phyloP scores from a whole-genome alignment of 139 green algal genomes.

The Chlorella sp. region DNA sequence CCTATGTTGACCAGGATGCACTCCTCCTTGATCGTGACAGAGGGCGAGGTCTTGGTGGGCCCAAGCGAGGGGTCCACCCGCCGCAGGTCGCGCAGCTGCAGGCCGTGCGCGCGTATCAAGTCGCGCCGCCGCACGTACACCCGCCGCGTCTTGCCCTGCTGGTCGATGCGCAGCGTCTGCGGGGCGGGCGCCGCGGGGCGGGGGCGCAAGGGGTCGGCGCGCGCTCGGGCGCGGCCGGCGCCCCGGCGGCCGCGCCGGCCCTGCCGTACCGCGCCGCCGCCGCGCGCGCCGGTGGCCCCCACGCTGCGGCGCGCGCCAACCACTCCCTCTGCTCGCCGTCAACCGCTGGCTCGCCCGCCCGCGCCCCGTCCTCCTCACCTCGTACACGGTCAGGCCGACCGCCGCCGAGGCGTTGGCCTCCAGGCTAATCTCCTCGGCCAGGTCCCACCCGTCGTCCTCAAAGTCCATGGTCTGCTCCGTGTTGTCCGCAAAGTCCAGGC shows the following conservation, averaged over 20 bases:
- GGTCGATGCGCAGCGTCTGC: conserved; percentile 65
- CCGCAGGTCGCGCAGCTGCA: conserved; percentile 91
- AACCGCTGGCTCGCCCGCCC: neutral
- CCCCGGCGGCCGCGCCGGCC: too few species aligned
- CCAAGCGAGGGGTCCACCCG: conserved; percentile 86
- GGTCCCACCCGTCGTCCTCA: conserved; percentile 18
- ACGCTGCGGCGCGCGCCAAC: neutral
- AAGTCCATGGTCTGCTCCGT: conserved; percentile 22
- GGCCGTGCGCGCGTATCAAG: conserved; percentile 75
- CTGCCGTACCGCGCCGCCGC: neutral
- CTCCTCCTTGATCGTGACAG: conserved; percentile 86
- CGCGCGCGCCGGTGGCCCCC: neutral
- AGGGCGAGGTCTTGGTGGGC: conserved; percentile 75
- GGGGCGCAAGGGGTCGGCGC: neutral
- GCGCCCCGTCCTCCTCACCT: conserved; percentile 4
- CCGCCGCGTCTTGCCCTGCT: conserved; percentile 54
- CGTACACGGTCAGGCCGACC: conserved; percentile 20
- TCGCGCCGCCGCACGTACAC: conserved; percentile 82
- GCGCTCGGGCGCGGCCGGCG: too few species aligned
- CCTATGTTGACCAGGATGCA: conserved; percentile 89
- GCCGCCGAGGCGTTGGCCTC: conserved; percentile 11
- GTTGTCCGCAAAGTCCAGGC: conserved; percentile 34
- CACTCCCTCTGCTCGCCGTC: neutral
- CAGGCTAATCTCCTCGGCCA: conserved; percentile 14
- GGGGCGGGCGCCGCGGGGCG: neutral